Evolutionary conservation across 345 rosid species (phyloP).

Genomic region (Erucastrum elatum): DNA sequence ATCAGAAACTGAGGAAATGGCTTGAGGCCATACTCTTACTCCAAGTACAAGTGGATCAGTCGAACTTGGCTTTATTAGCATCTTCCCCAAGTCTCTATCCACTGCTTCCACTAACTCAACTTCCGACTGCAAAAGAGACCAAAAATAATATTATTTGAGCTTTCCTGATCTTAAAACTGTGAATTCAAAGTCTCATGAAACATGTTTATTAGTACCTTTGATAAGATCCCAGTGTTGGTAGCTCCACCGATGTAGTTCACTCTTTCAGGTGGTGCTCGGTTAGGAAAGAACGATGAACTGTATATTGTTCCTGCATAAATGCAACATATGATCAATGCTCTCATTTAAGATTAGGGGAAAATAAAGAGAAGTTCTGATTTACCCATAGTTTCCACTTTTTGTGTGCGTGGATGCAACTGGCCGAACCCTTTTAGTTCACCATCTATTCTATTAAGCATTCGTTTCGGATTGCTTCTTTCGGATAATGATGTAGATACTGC

Average conservation of each 20-base stretch:
- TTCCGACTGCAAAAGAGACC: constrained; percentile 41
- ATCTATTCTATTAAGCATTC: constrained; percentile 62
- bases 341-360: neutral
- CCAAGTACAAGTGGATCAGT: constrained; percentile 65
- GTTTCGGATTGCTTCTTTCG: constrained; percentile 75
- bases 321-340: neutral
- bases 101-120: constrained; percentile 74
- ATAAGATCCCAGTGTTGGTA: constrained; percentile 62
- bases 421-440: constrained; percentile 97
- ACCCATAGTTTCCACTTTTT: constrained; percentile 97
- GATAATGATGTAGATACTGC: constrained; percentile 84
- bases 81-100: constrained; percentile 78
- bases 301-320: constrained; percentile 65
- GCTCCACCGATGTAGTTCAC: constrained; percentile 84
- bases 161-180: too few relatives aligned
- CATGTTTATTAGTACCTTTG: constrained; percentile 50
- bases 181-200: neutral
- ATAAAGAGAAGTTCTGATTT: neutral
- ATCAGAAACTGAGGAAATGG: constrained; percentile 74
- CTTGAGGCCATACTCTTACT: constrained; percentile 79
- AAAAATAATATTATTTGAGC: neutral
- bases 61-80: constrained; percentile 70
- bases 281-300: constrained; percentile 82
- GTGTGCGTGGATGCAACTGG: constrained; percentile 95
- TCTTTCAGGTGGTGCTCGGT: constrained; percentile 75